Conservation (phyloP, 352 stramenopile genomes). For the Pythium aristosporum region DNA sequence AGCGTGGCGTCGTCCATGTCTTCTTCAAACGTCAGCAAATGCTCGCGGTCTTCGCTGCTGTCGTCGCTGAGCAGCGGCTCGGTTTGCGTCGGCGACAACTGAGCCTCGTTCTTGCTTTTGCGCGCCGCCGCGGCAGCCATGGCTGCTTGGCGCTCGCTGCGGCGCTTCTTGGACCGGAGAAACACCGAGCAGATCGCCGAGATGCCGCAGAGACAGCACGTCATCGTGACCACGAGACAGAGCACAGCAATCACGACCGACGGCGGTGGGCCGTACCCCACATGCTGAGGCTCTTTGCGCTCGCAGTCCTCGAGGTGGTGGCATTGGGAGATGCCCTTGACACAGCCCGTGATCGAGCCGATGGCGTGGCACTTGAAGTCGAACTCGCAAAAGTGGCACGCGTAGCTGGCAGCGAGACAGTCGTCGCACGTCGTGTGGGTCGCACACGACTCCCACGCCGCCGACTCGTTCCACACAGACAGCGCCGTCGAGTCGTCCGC, state of each 20-base stretch:
- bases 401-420: constrained; percentile 39
- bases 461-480: constrained; percentile 17
- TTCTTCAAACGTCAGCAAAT: constrained; percentile 54
- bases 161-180: constrained; percentile 27
- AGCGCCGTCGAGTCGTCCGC: neutral
- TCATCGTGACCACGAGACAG: constrained; percentile 77
- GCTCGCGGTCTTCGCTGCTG: constrained; percentile 39
- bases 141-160: constrained; percentile 10
- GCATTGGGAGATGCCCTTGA: constrained; percentile 71
- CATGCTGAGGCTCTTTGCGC: constrained; percentile 63
- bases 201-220: constrained; percentile 78
- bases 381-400: constrained; percentile 81
- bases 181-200: constrained; percentile 80
- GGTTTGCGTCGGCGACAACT: constrained; percentile 35
- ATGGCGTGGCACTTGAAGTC: constrained; percentile 87
- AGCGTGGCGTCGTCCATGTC: constrained; percentile 52
- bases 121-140: neutral
- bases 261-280: constrained; percentile 77
- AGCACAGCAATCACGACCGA: constrained; percentile 85
- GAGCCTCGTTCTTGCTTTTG: constrained; percentile 33
- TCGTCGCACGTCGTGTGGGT: neutral
- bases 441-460: constrained; percentile 41
- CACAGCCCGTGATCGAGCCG: constrained; percentile 59
- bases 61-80: constrained; percentile 56
- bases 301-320: constrained; percentile 85